Base-by-base conservation (phyloP, 139 green algal genomes). In the Chlamydomonas urium region DNA sequence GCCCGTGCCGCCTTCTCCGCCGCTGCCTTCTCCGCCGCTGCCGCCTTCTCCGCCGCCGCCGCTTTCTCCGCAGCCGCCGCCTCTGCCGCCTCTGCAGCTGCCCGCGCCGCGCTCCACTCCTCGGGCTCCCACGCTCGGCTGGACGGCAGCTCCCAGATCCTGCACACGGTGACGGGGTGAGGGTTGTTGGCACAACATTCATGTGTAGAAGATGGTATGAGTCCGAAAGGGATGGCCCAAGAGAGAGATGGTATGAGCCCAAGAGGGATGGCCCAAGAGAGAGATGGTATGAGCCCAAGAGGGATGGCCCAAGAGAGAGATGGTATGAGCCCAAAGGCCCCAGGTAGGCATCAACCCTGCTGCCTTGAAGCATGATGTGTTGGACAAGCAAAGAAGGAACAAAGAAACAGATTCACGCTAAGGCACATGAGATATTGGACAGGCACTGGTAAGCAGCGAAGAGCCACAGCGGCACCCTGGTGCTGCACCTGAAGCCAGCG, bases 31-130 rank as follows among this genome's bases (percentile, higher is more conserved):
- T 23, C 23, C 60, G 1, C 61, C 1, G 48, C 60, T 14, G 62
- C 74, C 79, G 76, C 88, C 53, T 90, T 80, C 37, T 79, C 65
- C 4, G 77, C 56, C 0, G 45, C 77, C 71, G 73, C 86, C 34
- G 68, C 66, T 0, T 3, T 17, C 61, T 23, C 38, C 65, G 24
- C 38, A 4, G 29, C 32, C 48, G n/a, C 57, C 28, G 42, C 60
- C 1, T 26, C 68, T 21, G 53, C 60, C 23, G 38, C 42, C 67
- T 71, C 71, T 14, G 56, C 74, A 26, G 2, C 60, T n/a, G 28
- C 48, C 4, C 26, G 6, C 60, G 1, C 61, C 1, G 48, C 60
- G 10, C 61, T 71, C 79, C 78, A 89, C 53, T 90, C 82, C 37
- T 79, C 65, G 4, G 77, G 61, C 0, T 38, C 77, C 71, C 75